phyloP scores from a whole-genome alignment of 1,284 basidiomycete species.

The Apiotrichum porosum region DNA sequence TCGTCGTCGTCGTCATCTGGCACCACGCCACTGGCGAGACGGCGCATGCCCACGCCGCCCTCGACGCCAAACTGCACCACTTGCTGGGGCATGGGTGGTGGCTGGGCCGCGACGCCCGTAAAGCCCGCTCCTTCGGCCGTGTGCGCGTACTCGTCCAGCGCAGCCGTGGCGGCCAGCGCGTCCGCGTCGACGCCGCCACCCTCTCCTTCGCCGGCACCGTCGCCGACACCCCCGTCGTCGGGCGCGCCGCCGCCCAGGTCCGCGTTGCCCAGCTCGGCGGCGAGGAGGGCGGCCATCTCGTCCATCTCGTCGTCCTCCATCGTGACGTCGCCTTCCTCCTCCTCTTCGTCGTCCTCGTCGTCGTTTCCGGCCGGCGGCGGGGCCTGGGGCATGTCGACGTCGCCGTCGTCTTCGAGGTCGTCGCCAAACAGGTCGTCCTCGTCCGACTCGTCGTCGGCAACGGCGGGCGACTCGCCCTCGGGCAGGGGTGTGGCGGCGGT shows the following conservation, averaged over 20 bases:
- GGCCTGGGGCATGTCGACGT: slow-evolving; percentile 11
- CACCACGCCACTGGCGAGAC: slow-evolving; percentile 26
- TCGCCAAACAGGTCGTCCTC: slow-evolving; percentile 37
- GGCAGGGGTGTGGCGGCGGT: slow-evolving; percentile 8
- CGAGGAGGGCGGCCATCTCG: slow-evolving; percentile 36
- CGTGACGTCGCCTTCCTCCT: slow-evolving; percentile 15
- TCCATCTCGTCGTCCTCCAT: slow-evolving; percentile 35
- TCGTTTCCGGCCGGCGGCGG: slow-evolving; percentile 16
- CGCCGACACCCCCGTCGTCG: slow-evolving; percentile 45
- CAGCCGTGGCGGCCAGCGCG: slow-evolving; percentile 13
- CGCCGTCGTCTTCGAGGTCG: slow-evolving; percentile 28
- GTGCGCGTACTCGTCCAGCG: slow-evolving; percentile 19
- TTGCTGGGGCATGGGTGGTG: slow-evolving; percentile 1
- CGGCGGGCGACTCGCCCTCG: slow-evolving; percentile 4
- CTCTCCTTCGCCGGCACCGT: slow-evolving; percentile 9
- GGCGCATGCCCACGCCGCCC: slow-evolving; percentile 37
- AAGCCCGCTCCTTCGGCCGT: neutral
- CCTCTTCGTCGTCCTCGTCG: slow-evolving; percentile 14
- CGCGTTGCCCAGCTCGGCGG: slow-evolving; percentile 47
- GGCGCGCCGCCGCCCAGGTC: slow-evolving; percentile 16
- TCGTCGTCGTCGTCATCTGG: slow-evolving; percentile 19
- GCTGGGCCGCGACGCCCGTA: neutral
- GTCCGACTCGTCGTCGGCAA: slow-evolving; percentile 6
- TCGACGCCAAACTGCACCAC: slow-evolving; percentile 19
- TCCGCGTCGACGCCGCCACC: neutral